Conservation (phyloP, 208 protist species). For the Zelonia costaricensis region DNA sequence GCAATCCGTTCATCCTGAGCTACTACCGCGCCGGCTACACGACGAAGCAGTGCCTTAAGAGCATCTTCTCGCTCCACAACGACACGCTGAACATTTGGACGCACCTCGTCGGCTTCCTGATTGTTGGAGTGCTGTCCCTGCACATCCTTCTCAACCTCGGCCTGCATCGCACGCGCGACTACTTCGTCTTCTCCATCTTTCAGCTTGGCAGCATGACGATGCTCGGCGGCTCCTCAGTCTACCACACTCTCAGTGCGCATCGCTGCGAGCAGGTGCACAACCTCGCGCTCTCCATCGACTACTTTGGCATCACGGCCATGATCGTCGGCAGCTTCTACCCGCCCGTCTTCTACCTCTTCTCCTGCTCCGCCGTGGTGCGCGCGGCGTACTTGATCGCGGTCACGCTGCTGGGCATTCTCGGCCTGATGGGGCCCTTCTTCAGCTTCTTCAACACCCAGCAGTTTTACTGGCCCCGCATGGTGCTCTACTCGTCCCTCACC, state of each 20-base stretch:
- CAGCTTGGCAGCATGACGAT: conserved; percentile 72
- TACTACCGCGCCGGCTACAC: conserved; percentile 79
- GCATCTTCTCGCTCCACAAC: conserved; percentile 81
- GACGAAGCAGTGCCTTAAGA: conserved; percentile 57
- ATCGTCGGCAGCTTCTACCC: conserved; percentile 83
- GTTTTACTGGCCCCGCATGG: conserved; percentile 47
- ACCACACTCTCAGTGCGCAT: conserved; percentile 77
- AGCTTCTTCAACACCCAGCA: conserved; percentile 55
- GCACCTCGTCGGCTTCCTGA: conserved; percentile 72
- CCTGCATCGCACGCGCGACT: conserved; percentile 26
- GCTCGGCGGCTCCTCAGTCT: conserved; percentile 69
- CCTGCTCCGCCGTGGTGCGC: conserved; percentile 58
- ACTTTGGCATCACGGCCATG: conserved; percentile 85
- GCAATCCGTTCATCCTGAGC: conserved; percentile 54
- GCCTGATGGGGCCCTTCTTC: conserved; percentile 71
- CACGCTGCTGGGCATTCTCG: conserved; percentile 61
- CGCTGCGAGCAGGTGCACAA: conserved; percentile 48
- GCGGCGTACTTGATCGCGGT: conserved; percentile 70
- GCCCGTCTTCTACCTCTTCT: conserved; percentile 80
- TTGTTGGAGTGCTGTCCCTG: conserved; percentile 56
- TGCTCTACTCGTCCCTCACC: conserved; percentile 79
- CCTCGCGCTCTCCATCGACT: conserved; percentile 71
- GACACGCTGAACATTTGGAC: conserved; percentile 89
- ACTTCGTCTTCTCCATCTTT: conserved; percentile 65
- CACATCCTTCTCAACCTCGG: conserved; percentile 39